Percentiles rank a stretch among this genome's conserved stretches.
Conservation (phyloP, 2,329 filamentous ascomycete species). For the Cadophora gregata region DNA sequence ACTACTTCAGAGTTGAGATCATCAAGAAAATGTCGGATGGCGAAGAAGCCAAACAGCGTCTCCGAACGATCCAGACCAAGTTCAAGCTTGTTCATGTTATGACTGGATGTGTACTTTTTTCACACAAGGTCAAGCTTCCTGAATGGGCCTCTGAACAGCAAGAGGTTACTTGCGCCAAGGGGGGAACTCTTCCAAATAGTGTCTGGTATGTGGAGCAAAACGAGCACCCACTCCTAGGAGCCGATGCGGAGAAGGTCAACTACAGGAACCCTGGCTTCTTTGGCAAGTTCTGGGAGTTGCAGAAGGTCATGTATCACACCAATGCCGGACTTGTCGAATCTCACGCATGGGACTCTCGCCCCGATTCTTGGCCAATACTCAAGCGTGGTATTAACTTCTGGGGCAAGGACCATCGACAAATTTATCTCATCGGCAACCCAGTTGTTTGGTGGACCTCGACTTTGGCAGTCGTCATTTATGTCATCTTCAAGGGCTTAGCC, state of each 20-base stretch:
- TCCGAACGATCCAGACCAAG: slow-evolving; percentile 95
- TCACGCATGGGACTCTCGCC: slow-evolving; percentile 97
- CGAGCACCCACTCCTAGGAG: slow-evolving; percentile 76
- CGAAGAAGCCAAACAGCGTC: slow-evolving; percentile 76
- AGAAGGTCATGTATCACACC: slow-evolving; percentile 98
- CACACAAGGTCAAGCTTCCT: slow-evolving; percentile 97
- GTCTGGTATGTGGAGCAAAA: slow-evolving; percentile 97
- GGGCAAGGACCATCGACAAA: slow-evolving; percentile 91
- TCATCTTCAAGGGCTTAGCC: slow-evolving; percentile 84
- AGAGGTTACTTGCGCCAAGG: slow-evolving; percentile 95
- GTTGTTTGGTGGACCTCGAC: slow-evolving; percentile 94
- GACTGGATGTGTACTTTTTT: slow-evolving; percentile 96
- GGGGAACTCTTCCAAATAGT: slow-evolving; percentile 92
- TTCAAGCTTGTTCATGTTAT: slow-evolving; percentile 95
- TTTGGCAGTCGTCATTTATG: slow-evolving; percentile 76
- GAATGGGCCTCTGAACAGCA: slow-evolving; percentile 99
- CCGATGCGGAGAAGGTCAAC: slow-evolving; percentile 89
- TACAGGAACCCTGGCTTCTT: slow-evolving; percentile 95
- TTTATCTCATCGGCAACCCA: slow-evolving; percentile 95
- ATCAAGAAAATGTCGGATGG: slow-evolving; percentile 86
- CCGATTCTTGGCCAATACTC: slow-evolving; percentile 89
- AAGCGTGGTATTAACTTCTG: slow-evolving; percentile 98
- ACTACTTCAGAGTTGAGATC: slow-evolving; percentile 94
- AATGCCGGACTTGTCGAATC: slow-evolving; percentile 96
- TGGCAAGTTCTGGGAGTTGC: slow-evolving; percentile 96